Evolutionary conservation across 1,284 basidiomycete species (phyloP), one percentile per base, ranked within the genome.

Genomic region (Trichosporon asahii): DNA sequence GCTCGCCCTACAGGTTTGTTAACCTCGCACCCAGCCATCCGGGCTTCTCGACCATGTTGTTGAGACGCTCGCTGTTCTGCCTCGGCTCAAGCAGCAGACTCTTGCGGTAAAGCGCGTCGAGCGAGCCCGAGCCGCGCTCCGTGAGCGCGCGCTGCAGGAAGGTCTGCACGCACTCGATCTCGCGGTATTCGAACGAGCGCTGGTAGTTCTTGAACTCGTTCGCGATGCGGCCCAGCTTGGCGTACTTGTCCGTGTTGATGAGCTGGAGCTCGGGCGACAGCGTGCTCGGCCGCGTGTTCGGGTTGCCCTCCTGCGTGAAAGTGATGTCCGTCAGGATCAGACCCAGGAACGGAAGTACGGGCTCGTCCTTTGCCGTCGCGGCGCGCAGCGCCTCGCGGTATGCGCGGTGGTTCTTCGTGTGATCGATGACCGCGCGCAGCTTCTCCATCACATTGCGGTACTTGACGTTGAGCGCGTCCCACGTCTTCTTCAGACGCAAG

Each of bases 181-280:
- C 80, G 44, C 80, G 81, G 60, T 83, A 79, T 68, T 83, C 82
- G 73, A 80, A 84, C 11, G 81, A 79, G 80, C 76, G 74, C 76
- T 99, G 96, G 86, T 96, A 98, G 46, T 94, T 90, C 83, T 94
- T 92, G 87, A 98, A 93, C 77, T 96, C 94, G 85, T 91, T 89
- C 33, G 95, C 88, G 75, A 96, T 95, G 75, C 90, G 88, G 23
- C 92, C 92, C 68, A 98, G 88, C 82, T 94, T 95, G 80, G 92
- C 90, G 76, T 91, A 97, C 85, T 93, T 96, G 85, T 95, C 96
- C 81, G 97, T 95, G 84, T 99, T 99, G 81, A 98, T 87, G 64
- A 99, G 84, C 79, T 90, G 91, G 82, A 93, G 90, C 65, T 88
- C 88, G 2, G 90, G 86, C 68, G 90, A 89, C 70, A 88, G 82